phyloP scores from a whole-genome alignment of 2,329 filamentous ascomycete species.

The Colletotrichum karsti region DNA sequence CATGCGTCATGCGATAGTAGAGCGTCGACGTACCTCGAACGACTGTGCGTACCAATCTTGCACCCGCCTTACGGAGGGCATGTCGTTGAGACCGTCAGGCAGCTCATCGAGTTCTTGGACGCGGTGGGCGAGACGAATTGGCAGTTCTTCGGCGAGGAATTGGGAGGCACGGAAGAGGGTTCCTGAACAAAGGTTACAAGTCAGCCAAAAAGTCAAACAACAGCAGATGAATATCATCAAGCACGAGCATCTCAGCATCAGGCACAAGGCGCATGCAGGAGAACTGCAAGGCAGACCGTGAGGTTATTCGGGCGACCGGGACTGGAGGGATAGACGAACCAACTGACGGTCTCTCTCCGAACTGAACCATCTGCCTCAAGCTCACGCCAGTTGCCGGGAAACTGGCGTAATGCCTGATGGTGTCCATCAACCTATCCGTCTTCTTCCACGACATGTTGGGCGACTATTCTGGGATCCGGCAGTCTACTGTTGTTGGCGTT shows the following conservation, averaged over 20 bases:
- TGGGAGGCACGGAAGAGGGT: slow-evolving; percentile 97
- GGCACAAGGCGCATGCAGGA: background rate
- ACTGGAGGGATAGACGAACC: slow-evolving; percentile 61
- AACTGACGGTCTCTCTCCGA: slow-evolving; percentile 91
- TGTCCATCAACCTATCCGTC: slow-evolving; percentile 91
- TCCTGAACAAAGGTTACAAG: slow-evolving; percentile 58
- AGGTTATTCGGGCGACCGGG: slow-evolving; percentile 16
- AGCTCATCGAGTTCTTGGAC: slow-evolving; percentile 93
- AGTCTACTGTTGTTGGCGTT: background rate
- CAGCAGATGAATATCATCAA: background rate
- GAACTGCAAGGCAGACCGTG: slow-evolving; percentile 7
- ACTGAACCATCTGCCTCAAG: slow-evolving; percentile 98
- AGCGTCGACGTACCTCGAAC: slow-evolving; percentile 80
- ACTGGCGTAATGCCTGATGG: slow-evolving; percentile 95
- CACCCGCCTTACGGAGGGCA: slow-evolving; percentile 95
- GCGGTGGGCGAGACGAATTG: slow-evolving; percentile 94
- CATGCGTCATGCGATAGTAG: slow-evolving; percentile 6
- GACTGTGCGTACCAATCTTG: slow-evolving; percentile 99
- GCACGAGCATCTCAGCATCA: background rate
- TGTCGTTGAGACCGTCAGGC: slow-evolving; percentile 95
- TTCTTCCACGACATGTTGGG: slow-evolving; percentile 91
- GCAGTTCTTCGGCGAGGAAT: slow-evolving; percentile 97
- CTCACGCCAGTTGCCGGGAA: slow-evolving; percentile 97
- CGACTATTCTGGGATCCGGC: slow-evolving; percentile 30
- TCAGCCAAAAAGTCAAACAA: background rate